Evolutionary conservation across 768 basidiomycete genomes (phyloP), one percentile per base, ranked within the genome.

Genomic region (Mrakia gelida): DNA sequence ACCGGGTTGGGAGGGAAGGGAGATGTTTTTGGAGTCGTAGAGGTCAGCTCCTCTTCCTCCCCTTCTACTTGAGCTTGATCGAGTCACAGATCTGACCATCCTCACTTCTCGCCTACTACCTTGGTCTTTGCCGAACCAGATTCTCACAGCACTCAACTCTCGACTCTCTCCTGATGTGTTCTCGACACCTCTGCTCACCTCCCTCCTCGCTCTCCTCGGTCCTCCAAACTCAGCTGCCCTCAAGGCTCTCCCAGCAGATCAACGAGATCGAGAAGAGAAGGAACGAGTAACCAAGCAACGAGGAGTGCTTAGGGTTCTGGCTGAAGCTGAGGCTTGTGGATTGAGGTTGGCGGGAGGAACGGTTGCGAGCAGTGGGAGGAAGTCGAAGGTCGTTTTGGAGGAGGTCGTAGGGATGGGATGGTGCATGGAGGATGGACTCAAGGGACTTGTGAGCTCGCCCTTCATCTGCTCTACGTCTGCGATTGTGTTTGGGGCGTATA

Each of bases 221-320:
- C 81, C 84, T n/a, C 68, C 82, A 0, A 80, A 81, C n/a, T 75
- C 79, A 3, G 84, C 88, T 13, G 81, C 87, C 8, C 87, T 91
- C 68, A 87, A 88, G 11, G 85, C 91, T 6, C 90, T 92, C 1
- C 86, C 89, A 18, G 87, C 87, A 0, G 94, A 94, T 81, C 95
- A 94, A 81, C 89, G 91, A 70, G 97, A 99, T 83, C 96, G 94
- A 85, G 97, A 99, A 80, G 95, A 98, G 80, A 86, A 88, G 71
- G 86, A 89, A 13, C 88, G 97, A 34, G 86, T 99, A 38, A 81
- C 88, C 9, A 90, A 92, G 70, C 95, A 98, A 84, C 88, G 97
- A 30, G 93, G 93, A 3, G 86, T 95, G 45, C 85, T 98, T 76
- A 89, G 95, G 63, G 90, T 98, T 28, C 92, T 92, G 81, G 90